Evolutionary conservation across 1,139 yeast genomes (phyloP), one percentile per base, ranked within the genome.

Genomic region (Scheffersomyces cryptocercus): DNA sequence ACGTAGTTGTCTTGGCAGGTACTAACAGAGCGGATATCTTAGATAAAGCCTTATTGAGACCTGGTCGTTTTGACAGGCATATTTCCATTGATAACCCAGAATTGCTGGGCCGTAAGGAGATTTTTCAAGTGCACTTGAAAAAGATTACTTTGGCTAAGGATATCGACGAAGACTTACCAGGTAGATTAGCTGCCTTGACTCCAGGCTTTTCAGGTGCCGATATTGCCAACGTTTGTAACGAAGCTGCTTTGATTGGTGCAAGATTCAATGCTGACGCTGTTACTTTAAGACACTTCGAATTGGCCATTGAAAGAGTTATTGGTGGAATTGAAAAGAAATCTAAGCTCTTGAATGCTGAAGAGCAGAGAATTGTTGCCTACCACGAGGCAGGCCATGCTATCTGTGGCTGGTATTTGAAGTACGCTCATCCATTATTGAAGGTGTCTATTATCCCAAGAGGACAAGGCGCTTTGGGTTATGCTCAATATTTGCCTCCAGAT

Each of bases 321-420:
- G 98, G 97, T 7, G 99, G 99, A 34, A 71, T 93, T 49, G 99
- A 93, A 65, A 88, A 88, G 73, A 91, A 91, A 64, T 81, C 95
- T 3, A 84, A 88, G 58, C 84, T 93, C 9, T 73, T 93, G 51
- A 82, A 87, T 28, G 84, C 86, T 5, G 93, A 87, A 47, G 97
- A 93, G 66, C 88, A 89, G 66, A 82, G 73, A 50, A 82, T 89
- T 39, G 97, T 93, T 45, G 99, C 99, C 0, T 95, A 88, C 61
- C 99, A 93, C 62, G 99, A 93, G 68, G 99, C 99, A 2, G 99
- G 99, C 0, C 99, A 93, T 66, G 99, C 99, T 4, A 83, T 93
- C 47, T 91, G 98, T 68, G 99, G 99, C 10, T 93, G 99, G 99
- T 90, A 71, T 62, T 76, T 93, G 58, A 81, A 84, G 67, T 79